Evolutionary conservation across 768 basidiomycete species (phyloP), one percentile per base, ranked within the genome.

Genomic region (Russula foetens): DNA sequence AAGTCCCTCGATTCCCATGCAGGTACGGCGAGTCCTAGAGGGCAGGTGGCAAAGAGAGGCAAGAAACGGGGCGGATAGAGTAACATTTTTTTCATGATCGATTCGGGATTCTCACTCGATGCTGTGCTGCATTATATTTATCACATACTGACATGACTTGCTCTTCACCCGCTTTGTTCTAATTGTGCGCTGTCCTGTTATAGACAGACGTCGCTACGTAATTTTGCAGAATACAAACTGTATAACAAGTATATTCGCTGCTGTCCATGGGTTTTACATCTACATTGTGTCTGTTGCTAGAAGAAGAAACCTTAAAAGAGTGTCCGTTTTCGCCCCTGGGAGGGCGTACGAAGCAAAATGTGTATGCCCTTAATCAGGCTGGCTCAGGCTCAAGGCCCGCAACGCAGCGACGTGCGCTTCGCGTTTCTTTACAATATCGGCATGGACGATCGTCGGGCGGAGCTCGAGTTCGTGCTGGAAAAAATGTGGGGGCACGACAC

Each of bases 391-490:
- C 17, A 67, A 43, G 35, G 60, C 60, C 61, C 70, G 72, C 56
- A 85, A 70, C 39, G 70, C 72, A 38, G 73, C 70, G 23, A 81
- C 77, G 67, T 86, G 85, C 5, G 69, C 68, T 14, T 79, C 74
- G 26, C 83, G 77, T 62, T 77, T 81, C 59, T 75, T 77, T 29
- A 77, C 72, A 51, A 88, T 72, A 53, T 88, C 85, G 3, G 71
- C 67, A 64, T 84, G 81, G 7, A 76, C 63, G 38, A 87, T 69
- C 19, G 74, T 72, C 29, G 72, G 61, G 39, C 83, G 75, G 17
- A 87, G 73, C 24, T 88, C 86, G 2, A 70, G 68, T 66, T 87
- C 85, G 44, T 79, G 67, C 85, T 87, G 63, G 3, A 33, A 15
- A 15, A 1, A 19, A 11, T n/a, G n/a, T n/a, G n/a, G n/a, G n/a